Evolutionary conservation across 495 filamentous ascomycete genomes (phyloP).

Genomic region (Talaromyces nanjingensis): DNA sequence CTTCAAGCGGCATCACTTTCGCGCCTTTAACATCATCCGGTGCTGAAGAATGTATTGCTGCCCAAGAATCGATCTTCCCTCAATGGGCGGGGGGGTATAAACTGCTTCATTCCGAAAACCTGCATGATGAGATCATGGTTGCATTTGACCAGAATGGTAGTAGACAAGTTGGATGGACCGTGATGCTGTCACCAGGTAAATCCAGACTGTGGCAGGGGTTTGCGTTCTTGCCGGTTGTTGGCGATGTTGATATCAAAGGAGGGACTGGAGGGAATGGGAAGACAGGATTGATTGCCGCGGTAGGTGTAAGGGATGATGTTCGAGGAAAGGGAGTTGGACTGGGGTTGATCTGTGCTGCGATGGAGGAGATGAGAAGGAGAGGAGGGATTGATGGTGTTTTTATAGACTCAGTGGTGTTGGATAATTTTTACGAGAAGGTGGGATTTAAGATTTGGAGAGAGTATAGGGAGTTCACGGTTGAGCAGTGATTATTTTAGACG

Average conservation of each 20-base stretch:
- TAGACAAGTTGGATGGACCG: slow-evolving; percentile 42
- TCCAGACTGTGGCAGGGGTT: not conserved
- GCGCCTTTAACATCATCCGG: slow-evolving; percentile 28
- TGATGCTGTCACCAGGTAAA: slow-evolving; percentile 34
- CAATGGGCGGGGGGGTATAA: slow-evolving; percentile 23
- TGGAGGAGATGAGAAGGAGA: slow-evolving; percentile 40
- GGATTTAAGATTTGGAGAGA: slow-evolving; percentile 39
- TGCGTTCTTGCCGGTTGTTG: slow-evolving; percentile 1
- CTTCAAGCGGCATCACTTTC: slow-evolving; percentile 32
- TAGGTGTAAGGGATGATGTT: slow-evolving; percentile 35
- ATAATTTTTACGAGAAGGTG: slow-evolving; percentile 45
- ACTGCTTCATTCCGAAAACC: not conserved
- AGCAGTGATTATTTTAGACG: not conserved
- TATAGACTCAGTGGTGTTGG: slow-evolving; percentile 45
- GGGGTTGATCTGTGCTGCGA: slow-evolving; percentile 39
- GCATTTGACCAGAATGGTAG: slow-evolving; percentile 31
- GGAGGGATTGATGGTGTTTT: slow-evolving; percentile 39
- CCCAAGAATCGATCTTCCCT: slow-evolving; percentile 37
- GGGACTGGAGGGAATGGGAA: slow-evolving; percentile 11
- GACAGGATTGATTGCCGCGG: slow-evolving; percentile 44
- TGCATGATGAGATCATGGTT: slow-evolving; percentile 27
- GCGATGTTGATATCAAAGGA: not conserved
- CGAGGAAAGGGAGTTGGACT: slow-evolving; percentile 39
- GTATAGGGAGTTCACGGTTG: slow-evolving; percentile 19
- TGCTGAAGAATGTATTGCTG: slow-evolving; percentile 36